Conservation (phyloP, 345 rosid species). For the Camelina sativa region DNA sequence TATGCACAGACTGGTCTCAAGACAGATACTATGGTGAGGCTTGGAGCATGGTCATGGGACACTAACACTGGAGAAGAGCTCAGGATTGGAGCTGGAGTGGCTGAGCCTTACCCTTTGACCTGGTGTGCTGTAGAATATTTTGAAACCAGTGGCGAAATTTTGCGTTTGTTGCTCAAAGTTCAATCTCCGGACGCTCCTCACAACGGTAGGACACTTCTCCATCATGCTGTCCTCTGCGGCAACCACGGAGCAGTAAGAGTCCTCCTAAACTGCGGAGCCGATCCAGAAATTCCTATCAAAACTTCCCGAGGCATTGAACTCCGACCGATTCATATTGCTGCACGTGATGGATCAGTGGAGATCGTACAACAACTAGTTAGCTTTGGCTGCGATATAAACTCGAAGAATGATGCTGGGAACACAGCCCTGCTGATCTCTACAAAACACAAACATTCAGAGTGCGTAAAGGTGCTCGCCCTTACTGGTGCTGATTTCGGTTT, state of each 20-base stretch:
- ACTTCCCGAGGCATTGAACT: conserved; percentile 54
- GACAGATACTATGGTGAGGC: conserved; percentile 64
- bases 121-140: conserved; percentile 98
- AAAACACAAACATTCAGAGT: conserved; percentile 62
- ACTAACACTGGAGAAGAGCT: conserved; percentile 81
- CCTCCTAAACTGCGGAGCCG: conserved; percentile 68
- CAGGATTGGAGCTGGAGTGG: conserved; percentile 94
- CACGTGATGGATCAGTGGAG: conserved; percentile 63
- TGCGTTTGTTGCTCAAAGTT: conserved; percentile 67
- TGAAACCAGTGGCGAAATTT: conserved; percentile 75
- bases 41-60: conserved; percentile 99
- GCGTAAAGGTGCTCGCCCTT: conserved; percentile 61
- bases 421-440: conserved; percentile 77
- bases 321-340: conserved; percentile 83
- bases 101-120: conserved; percentile 83
- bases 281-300: conserved; percentile 63
- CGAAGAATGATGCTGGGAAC: conserved; percentile 75
- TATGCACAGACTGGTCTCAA: conserved; percentile 66
- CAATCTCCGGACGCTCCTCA: conserved; percentile 56
- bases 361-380: conserved; percentile 62
- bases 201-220: conserved; percentile 84
- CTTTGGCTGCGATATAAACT: conserved; percentile 69
- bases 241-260: conserved; percentile 68
- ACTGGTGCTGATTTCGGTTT: conserved; percentile 92
- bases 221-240: conserved; percentile 90